phyloP scores from a whole-genome alignment of 1,284 basidiomycete genomes.

The Trametes hirsuta region DNA sequence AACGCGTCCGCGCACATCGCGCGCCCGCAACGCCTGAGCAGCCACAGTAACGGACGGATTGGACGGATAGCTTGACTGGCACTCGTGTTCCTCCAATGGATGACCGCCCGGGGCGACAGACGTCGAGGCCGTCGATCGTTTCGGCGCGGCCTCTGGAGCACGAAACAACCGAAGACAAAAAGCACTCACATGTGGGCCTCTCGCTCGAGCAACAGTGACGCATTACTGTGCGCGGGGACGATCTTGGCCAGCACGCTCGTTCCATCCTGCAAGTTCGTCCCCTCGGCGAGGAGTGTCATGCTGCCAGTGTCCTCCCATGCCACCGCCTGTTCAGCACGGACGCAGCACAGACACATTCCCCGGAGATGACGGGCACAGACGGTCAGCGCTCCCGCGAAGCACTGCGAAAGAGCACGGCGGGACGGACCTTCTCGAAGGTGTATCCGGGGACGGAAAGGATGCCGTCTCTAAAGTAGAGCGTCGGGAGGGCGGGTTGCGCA shows the following conservation, averaged over 20 bases:
- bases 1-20: too few relatives aligned
- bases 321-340: constrained; percentile 44
- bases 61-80: too few relatives aligned
- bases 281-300: constrained; percentile 67
- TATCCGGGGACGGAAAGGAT: constrained; percentile 68
- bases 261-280: constrained; percentile 69
- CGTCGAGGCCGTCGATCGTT: too few relatives aligned
- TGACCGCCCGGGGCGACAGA: too few relatives aligned
- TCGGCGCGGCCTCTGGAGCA: too few relatives aligned
- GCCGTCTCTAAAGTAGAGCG: constrained; percentile 49
- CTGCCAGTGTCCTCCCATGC: constrained; percentile 74
- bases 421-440: constrained; percentile 65
- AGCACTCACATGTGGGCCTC: constrained; percentile 68
- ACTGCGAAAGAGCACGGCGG: constrained; percentile 5
- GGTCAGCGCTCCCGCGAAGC: neutral
- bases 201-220: constrained; percentile 69
- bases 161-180: neutral
- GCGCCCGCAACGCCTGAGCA: too few relatives aligned
- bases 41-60: too few relatives aligned
- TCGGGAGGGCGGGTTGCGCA: constrained; percentile 41
- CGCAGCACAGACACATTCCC: neutral
- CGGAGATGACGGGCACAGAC: neutral
- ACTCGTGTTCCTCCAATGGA: too few relatives aligned
- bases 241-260: constrained; percentile 72
- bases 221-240: constrained; percentile 68